A percentile compares a stretch with the other conserved stretches of the same genome.
These are phyloP conservation scores for Linaria vulgaris DNA, from an alignment of 257 asterid genomes.

Conservation along the genomic window DNA sequence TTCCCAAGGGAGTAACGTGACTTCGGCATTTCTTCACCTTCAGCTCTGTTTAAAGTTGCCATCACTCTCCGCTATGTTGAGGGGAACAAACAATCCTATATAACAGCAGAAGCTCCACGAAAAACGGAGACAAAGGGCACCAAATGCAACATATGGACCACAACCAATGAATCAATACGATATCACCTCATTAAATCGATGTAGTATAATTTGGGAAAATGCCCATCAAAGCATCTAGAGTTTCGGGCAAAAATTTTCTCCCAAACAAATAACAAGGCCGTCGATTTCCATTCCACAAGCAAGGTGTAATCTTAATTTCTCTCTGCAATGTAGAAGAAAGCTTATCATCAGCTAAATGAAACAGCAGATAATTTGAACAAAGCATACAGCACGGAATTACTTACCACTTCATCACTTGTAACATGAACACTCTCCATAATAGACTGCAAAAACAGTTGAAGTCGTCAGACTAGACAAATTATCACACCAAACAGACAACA, in stretches of 20 bases:
- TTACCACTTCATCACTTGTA: slow-evolving; percentile 77
- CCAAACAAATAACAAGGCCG: slow-evolving; percentile 85
- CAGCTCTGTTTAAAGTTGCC: slow-evolving; percentile 27
- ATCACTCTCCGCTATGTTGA: slow-evolving; percentile 30
- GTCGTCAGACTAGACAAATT: slow-evolving; percentile 14
- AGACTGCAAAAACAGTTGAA: slow-evolving; percentile 55
- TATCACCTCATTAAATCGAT: slow-evolving; percentile 42
- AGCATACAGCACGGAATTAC: slow-evolving; percentile 20
- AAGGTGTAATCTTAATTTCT: slow-evolving; percentile 52
- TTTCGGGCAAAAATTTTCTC: slow-evolving; percentile 85
- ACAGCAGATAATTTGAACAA: slow-evolving; percentile 1
- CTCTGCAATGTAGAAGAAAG: slow-evolving; percentile 44
- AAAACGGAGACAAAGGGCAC: slow-evolving; percentile 35
- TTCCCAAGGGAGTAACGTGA: slow-evolving; percentile 39
- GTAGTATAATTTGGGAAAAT: slow-evolving; percentile 88
- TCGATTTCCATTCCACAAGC: slow-evolving; percentile 88
- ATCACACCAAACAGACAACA: slow-evolving; percentile 27
- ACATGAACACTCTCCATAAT: slow-evolving; percentile 73
- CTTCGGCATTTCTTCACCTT: slow-evolving; percentile 34
- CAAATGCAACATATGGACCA: slow-evolving; percentile 31
- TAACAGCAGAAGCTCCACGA: slow-evolving; percentile 30
- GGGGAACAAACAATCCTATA: slow-evolving; percentile 22
- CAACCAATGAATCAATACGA: slow-evolving; percentile 42
- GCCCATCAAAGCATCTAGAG: slow-evolving; percentile 57
- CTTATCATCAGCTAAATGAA: slow-evolving; percentile 16